Base-by-base conservation (phyloP, 2,329 filamentous ascomycete species). In the Didymella keratinophila region DNA sequence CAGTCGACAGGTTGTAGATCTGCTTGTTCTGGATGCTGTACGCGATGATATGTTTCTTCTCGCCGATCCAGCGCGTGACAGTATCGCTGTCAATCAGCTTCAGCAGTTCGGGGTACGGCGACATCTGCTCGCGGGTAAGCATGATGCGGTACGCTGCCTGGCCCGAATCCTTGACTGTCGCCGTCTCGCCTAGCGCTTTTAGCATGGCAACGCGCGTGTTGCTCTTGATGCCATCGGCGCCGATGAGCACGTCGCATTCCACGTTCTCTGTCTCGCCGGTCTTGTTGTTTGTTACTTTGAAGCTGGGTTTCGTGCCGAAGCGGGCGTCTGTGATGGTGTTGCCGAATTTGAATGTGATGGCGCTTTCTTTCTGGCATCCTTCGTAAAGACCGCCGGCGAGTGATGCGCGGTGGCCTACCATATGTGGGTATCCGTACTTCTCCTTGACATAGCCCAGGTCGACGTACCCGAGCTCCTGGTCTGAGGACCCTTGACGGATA, bases 141-240 rank as follows among this genome's bases (percentile, higher is more conserved):
- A 93, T 89, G 76, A 93, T 91, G 12, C 90, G 86, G 79, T 93
- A 93, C 2, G 89, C 89, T 0, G 91, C 90, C 77, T 93, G 89
- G 4, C 89, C 86, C 0, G 90, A 92, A 63, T 91, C 88, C 58
- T 86, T 80, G 66, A 89, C 85, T 52, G 85, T 80, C 21, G 83
- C 83, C 6, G 78, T 74, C 61, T 83, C 78, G 42, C 82, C 80
- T 1, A 86, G 77, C 41, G 80, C 77, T 34, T 80, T 75, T 1
- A 91, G 82, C 73, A 91, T 81, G 36, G 82, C 77, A 8, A 80
- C 77, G 30, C 77, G 78, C 8, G 80, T 76, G 34, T 69, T 71
- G 30, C 78, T 80, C 63, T 83, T 83, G n/a, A 83, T 76, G n/a
- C 81, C 81, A 56, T 83, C 81, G 20, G 76, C 73, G 4, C 77